These are phyloP conservation scores for Exophiala lecanii-corni DNA, from an alignment of 2,329 filamentous ascomycete species.

Conservation along the genomic window DNA sequence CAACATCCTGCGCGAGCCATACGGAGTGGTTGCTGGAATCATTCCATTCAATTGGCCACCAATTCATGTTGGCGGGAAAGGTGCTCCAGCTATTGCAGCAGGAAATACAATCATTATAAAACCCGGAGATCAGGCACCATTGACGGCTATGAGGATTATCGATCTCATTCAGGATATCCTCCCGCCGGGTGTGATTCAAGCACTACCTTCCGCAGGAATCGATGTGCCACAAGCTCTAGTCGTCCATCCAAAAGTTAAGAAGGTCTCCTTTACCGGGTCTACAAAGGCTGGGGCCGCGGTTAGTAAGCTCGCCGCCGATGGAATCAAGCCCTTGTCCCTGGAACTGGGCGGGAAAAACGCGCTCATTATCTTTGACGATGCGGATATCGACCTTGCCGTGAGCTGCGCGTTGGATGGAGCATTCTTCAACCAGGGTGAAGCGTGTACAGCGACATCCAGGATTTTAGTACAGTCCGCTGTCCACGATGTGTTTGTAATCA, in stretches of 20 bases:
- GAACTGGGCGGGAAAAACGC: conserved; percentile 79
- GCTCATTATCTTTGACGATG: conserved; percentile 73
- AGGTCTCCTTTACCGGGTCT: conserved; percentile 73
- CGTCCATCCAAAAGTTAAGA: conserved; percentile 61
- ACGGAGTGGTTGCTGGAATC: conserved; percentile 40
- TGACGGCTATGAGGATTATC: conserved; percentile 28
- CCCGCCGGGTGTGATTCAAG: conserved; percentile 31
- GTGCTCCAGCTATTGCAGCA: conserved; percentile 31
- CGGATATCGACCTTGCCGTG: conserved; percentile 68
- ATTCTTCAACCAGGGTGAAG: conserved; percentile 22
- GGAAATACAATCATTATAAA: conserved; percentile 35
- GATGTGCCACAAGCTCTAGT: conserved; percentile 63
- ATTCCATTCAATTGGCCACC: conserved; percentile 55
- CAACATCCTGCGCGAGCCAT: conserved; percentile 10
- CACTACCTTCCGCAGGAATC: conserved; percentile 60
- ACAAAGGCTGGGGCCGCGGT: conserved; percentile 67
- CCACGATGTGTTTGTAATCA: conserved; percentile 12
- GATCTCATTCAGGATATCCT: conserved; percentile 31
- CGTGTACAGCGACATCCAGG: conserved; percentile 16
- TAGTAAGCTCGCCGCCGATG: conserved; percentile 61
- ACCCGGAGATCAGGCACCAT: conserved; percentile 31
- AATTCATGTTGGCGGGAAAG: conserved; percentile 37
- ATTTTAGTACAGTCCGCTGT: conserved; percentile 10
- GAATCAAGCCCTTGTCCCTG: conserved; percentile 72
- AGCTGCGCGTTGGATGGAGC: conserved; percentile 12